These are phyloP conservation scores for Amborella trichopoda DNA, from an alignment of 164 flowering plant species.

Conservation along the genomic window DNA sequence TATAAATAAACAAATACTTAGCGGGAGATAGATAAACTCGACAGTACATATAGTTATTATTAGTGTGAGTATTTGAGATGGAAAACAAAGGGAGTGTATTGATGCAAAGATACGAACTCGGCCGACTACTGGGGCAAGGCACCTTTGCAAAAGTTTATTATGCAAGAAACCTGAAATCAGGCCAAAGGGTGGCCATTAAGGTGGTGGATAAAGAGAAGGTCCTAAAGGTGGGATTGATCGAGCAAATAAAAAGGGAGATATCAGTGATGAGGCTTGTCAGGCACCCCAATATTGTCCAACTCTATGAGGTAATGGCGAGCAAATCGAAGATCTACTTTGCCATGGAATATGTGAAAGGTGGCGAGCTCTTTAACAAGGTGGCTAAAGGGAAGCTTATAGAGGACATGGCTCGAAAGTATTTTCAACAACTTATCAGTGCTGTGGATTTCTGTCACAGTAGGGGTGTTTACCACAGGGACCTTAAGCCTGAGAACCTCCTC, in stretches of 20 bases:
- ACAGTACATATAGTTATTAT: constrained; percentile 1
- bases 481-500: constrained; percentile 76
- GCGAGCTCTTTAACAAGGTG: constrained; percentile 83
- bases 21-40: constrained; percentile 1
- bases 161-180: constrained; percentile 45
- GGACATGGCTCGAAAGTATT: constrained; percentile 51
- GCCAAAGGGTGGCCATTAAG: constrained; percentile 65
- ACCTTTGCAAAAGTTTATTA: constrained; percentile 81
- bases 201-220: constrained; percentile 70
- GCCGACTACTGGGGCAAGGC: constrained; percentile 77
- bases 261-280: constrained; percentile 60
- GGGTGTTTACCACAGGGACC: constrained; percentile 75
- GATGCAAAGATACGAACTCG: constrained; percentile 65
- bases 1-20: constrained; percentile 1
- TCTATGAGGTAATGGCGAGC: constrained; percentile 78
- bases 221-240: constrained; percentile 45
- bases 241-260: constrained; percentile 74
- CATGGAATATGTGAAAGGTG: constrained; percentile 74
- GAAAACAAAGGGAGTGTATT: constrained; percentile 41
- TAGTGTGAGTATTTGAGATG: constrained; percentile 21
- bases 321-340: constrained; percentile 67
- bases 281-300: constrained; percentile 66
- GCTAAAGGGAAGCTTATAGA: constrained; percentile 69
- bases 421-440: constrained; percentile 63
- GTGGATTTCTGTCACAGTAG: constrained; percentile 75